Conservation (phyloP, 2,329 filamentous ascomycete species). For the Cladosporium phlei region DNA sequence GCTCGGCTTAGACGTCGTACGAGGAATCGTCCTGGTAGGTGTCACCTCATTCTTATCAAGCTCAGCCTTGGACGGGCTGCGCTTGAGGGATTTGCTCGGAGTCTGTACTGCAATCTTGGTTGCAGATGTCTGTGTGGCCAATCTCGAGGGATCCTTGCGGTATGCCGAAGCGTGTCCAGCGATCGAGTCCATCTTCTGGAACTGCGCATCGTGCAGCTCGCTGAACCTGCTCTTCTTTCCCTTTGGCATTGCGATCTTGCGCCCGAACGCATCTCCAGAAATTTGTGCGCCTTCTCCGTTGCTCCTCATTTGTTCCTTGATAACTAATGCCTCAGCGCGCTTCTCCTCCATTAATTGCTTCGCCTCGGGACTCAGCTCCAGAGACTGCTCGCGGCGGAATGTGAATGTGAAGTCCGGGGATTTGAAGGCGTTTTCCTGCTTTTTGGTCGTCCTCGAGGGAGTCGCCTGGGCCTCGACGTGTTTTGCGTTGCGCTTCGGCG, state of each 20-base stretch:
- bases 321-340: slow-evolving; percentile 64
- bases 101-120: slow-evolving; percentile 41
- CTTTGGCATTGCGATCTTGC: slow-evolving; percentile 76
- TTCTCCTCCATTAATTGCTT: slow-evolving; percentile 61
- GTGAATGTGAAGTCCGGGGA: slow-evolving; percentile 64
- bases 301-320: slow-evolving; percentile 63
- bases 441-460: slow-evolving; percentile 47
- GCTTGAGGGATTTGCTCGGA: slow-evolving; percentile 44
- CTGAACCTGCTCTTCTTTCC: slow-evolving; percentile 76
- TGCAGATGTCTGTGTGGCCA: slow-evolving; percentile 11
- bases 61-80: slow-evolving; percentile 56
- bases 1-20: slow-evolving; percentile 23
- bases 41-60: slow-evolving; percentile 52
- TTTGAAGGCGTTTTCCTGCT: slow-evolving; percentile 35
- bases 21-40: slow-evolving; percentile 18
- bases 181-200: slow-evolving; percentile 98
- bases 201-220: slow-evolving; percentile 77
- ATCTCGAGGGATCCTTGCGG: slow-evolving; percentile 46
- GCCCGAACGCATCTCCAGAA: slow-evolving; percentile 42
- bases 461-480: slow-evolving; percentile 52
- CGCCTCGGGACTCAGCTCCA: slow-evolving; percentile 57
- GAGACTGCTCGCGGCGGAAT: slow-evolving; percentile 51
- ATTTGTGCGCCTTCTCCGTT: slow-evolving; percentile 51
- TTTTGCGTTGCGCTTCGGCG: slow-evolving; percentile 38
- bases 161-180: slow-evolving; percentile 77